These are phyloP conservation scores for Dryadomyces quercivorus DNA, from an alignment of 2,329 filamentous ascomycete genomes.

Conservation along the genomic window DNA sequence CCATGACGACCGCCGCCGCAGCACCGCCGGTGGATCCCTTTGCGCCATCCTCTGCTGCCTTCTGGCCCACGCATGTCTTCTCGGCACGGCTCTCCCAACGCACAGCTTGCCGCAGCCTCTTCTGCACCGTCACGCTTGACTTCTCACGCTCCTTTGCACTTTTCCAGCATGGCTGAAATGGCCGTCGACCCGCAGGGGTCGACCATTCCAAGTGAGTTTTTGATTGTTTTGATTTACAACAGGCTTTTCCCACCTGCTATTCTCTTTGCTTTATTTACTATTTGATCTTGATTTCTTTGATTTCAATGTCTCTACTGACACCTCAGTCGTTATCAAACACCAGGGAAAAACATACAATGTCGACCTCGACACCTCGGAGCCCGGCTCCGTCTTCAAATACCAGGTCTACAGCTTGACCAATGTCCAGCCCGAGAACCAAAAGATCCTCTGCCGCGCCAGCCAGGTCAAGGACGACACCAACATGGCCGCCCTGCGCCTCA, in stretches of 20 bases:
- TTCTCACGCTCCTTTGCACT: background rate
- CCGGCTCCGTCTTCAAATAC: slow-evolving; percentile 88
- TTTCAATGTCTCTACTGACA: background rate
- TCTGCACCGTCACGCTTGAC: background rate
- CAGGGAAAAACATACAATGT: slow-evolving; percentile 91
- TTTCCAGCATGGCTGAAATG: slow-evolving; percentile 1
- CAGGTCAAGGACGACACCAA: slow-evolving; percentile 93
- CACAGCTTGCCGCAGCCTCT: background rate
- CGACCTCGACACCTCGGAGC: slow-evolving; percentile 73
- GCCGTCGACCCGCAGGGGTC: background rate
- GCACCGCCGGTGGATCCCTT: background rate
- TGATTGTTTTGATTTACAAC: background rate
- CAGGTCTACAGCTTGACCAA: slow-evolving; percentile 92
- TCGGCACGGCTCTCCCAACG: too few relatives aligned
- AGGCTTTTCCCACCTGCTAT: too few relatives aligned
- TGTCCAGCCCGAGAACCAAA: slow-evolving; percentile 92
- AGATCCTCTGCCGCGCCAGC: slow-evolving; percentile 86
- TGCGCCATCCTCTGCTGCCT: slow-evolving; percentile 4
- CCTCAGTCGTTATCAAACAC: slow-evolving; percentile 59
- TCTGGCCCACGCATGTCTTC: background rate
- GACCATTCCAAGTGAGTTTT: background rate
- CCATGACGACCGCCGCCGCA: background rate
- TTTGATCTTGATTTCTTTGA: background rate
- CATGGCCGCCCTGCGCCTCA: slow-evolving; percentile 72
- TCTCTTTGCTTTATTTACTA: background rate